Base-by-base conservation (phyloP, 2,329 filamentous ascomycete genomes). In the Penicillium occitanis region DNA sequence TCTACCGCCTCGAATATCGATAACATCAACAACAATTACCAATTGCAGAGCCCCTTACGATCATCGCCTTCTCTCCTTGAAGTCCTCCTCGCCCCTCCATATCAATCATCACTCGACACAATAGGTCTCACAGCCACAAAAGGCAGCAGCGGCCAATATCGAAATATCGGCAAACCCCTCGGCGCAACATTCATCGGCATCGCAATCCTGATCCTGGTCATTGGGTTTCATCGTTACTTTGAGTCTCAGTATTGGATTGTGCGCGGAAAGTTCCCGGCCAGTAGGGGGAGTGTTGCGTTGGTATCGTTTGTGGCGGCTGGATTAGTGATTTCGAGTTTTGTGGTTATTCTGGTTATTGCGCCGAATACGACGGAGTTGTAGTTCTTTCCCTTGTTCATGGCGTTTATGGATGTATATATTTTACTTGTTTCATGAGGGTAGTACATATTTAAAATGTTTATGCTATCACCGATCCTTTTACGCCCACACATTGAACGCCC, bases 161-260 rank as follows among this genome's bases (percentile, higher is more conserved):
- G 83, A 35, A 82, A 82, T 61, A 78, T 87, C 7, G 86, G 86
- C 22, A 88, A 87, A 72, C 86, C 86, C 0, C 78, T 88, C n/a
- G 87, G 87, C 48, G 86, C 87, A 0, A 89, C 87, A 1, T 90
- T 90, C 68, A 81, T 90, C 62, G 86, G 80, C 2, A 85, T 90
- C 46, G 80, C 84, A 2, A 86, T 89, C 48, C 69, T 89, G 6
- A 84, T 89, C 57, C 79, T 90, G 2, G 73, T 87, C 28, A 81
- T 89, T 35, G 87, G 87, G 2, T 88, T 89, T 70, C 87, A 89
- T 72, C 81, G 87, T 51, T 90, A 88, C 71, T 89, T 89, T 70
- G 87, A 89, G 71, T 84, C 84, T 50, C 87, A 90, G 76, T 86
- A 89, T 73, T 90, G 88, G 80, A 86, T 90, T 64, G 86, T 89